Percentiles rank a stretch among this genome's conserved stretches.
phyloP scores from a whole-genome alignment of 352 stramenopile genomes.

The Globisporangium lucens region DNA sequence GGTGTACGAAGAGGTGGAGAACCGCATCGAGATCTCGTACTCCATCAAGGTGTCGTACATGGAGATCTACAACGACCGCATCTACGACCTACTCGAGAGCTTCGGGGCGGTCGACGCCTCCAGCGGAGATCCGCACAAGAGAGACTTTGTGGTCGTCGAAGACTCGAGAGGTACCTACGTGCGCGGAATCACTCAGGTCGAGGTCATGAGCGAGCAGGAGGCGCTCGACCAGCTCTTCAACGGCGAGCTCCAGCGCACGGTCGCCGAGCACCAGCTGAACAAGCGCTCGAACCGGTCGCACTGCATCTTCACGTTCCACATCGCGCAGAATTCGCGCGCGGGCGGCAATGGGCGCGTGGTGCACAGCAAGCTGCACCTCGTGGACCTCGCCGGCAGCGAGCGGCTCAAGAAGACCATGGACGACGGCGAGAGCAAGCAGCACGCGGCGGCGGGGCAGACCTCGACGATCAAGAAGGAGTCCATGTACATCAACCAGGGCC shows the following conservation, averaged over 20 bases:
- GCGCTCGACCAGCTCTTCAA: conserved; percentile 91
- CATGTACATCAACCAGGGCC: conserved; percentile 97
- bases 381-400: conserved; percentile 95
- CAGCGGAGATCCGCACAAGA: conserved; percentile 12
- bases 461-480: conserved; percentile 94
- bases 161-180: conserved; percentile 82
- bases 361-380: conserved; percentile 91
- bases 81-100: conserved; percentile 87
- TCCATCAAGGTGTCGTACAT: conserved; percentile 90
- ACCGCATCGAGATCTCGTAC: conserved; percentile 87
- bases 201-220: conserved; percentile 77
- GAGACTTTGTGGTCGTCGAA: conserved; percentile 85
- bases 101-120: conserved; percentile 4
- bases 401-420: conserved; percentile 92
- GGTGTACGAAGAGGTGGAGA: conserved; percentile 89
- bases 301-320: conserved; percentile 91
- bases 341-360: conserved; percentile 72
- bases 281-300: conserved; percentile 93
- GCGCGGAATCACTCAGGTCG: conserved; percentile 84
- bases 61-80: conserved; percentile 96
- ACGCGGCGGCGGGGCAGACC: not conserved
- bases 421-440: conserved; percentile 25
- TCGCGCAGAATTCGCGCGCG: conserved; percentile 84
- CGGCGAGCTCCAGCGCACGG: conserved; percentile 90
- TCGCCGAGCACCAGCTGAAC: conserved; percentile 93